Evolutionary conservation across 2,329 filamentous ascomycete species (phyloP).

Genomic region (Hypoxylon sp.): DNA sequence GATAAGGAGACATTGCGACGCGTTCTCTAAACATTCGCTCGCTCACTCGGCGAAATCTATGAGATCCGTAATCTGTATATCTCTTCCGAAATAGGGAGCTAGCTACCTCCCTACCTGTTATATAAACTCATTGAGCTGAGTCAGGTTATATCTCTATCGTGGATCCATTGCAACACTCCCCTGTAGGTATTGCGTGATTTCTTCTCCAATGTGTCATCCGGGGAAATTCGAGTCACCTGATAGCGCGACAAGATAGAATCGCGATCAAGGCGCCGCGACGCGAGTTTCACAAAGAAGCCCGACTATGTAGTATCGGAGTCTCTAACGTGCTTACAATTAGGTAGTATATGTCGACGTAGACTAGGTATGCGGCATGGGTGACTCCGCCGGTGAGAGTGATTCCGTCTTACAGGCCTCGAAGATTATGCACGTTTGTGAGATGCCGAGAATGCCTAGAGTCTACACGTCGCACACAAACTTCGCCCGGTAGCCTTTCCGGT

Average conservation of each 20-base stretch:
- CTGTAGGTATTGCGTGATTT: conserved; percentile 18
- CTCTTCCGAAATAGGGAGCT: conserved; percentile 6
- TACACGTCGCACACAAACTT: background rate
- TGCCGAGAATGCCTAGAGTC: background rate
- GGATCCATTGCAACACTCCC: background rate
- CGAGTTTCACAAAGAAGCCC: conserved; percentile 12
- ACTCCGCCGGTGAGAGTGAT: background rate
- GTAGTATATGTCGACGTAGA: background rate
- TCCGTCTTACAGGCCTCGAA: background rate
- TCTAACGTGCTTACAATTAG: background rate
- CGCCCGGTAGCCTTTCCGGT: too few relatives aligned
- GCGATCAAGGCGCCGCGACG: conserved; percentile 23
- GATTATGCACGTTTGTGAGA: background rate
- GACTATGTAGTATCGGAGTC: background rate
- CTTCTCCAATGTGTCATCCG: conserved; percentile 23
- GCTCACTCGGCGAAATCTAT: conserved; percentile 1
- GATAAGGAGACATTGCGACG: conserved; percentile 7
- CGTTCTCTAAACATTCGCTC: conserved; percentile 22
- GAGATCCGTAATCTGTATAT: conserved; percentile 1
- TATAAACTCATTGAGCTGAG: background rate
- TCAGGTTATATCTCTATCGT: background rate
- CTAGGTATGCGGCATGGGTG: background rate
- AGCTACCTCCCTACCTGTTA: too few relatives aligned
- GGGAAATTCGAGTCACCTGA: conserved; percentile 48
- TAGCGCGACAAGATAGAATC: conserved; percentile 42